Percentiles rank a stretch among this genome's conserved stretches.
Conservation (phyloP, 2,329 filamentous ascomycete species). For the Colletotrichum gloeosporioides region DNA sequence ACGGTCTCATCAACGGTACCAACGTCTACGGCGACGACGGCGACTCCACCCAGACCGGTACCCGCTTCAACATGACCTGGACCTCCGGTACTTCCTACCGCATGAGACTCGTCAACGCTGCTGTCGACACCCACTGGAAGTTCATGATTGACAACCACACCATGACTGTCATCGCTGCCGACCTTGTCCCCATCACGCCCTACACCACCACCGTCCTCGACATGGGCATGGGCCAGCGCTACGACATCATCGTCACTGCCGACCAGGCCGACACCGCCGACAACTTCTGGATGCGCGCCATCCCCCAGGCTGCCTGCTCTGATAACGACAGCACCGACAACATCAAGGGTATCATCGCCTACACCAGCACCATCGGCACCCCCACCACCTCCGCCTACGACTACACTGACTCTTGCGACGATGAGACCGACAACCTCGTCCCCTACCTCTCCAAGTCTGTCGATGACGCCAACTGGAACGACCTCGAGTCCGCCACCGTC, state of each 20-base stretch:
- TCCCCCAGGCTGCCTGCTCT: slow-evolving; percentile 46
- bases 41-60: slow-evolving; percentile 49
- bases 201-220: slow-evolving; percentile 54
- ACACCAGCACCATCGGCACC: slow-evolving; percentile 30
- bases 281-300: slow-evolving; percentile 55
- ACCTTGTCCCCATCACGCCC: slow-evolving; percentile 64
- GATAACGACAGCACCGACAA: slow-evolving; percentile 43
- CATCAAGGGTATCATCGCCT: slow-evolving; percentile 55
- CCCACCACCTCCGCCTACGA: slow-evolving; percentile 20
- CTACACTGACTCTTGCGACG: slow-evolving; percentile 33
- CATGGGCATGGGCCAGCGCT: slow-evolving; percentile 53
- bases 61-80: slow-evolving; percentile 42
- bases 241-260: slow-evolving; percentile 51
- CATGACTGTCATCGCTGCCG: slow-evolving; percentile 60
- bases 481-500: slow-evolving; percentile 32
- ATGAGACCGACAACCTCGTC: slow-evolving; percentile 40
- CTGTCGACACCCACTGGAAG: slow-evolving; percentile 48
- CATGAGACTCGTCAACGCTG: slow-evolving; percentile 53
- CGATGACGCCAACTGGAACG: slow-evolving; percentile 27
- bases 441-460: slow-evolving; percentile 38
- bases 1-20: slow-evolving; percentile 49
- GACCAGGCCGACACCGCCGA: slow-evolving; percentile 39
- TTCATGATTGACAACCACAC: slow-evolving; percentile 62
- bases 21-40: slow-evolving; percentile 40
- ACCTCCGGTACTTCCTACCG: slow-evolving; percentile 48